Evolutionary conservation across 768 basidiomycete genomes (phyloP).

Genomic region (Floccularia luteovirens): DNA sequence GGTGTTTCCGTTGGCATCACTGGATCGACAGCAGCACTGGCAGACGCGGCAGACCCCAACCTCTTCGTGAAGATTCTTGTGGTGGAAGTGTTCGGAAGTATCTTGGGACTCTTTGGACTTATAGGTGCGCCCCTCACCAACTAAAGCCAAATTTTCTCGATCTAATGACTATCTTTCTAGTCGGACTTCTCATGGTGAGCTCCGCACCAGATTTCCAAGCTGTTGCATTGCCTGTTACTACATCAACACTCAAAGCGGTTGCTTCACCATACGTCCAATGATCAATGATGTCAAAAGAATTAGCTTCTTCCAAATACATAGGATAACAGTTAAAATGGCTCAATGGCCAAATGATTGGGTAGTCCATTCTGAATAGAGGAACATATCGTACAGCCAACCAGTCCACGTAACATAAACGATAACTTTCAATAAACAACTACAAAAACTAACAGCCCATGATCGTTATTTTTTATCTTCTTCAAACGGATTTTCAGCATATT

Average conservation of each 20-base stretch:
- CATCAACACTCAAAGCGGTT: conserved; percentile 23
- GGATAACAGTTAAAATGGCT: too few species aligned
- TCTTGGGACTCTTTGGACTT: conserved; percentile 87
- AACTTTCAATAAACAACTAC: neutral
- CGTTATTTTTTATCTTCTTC: conserved; percentile 35
- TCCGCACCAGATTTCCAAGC: conserved; percentile 51
- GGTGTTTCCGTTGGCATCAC: conserved; percentile 93
- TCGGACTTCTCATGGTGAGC: conserved; percentile 76
- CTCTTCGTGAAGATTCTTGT: conserved; percentile 96
- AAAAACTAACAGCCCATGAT: neutral
- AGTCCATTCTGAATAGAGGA: too few species aligned
- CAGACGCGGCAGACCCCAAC: conserved; percentile 91
- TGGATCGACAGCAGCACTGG: conserved; percentile 90
- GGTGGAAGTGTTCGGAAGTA: conserved; percentile 90
- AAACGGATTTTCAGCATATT: conserved; percentile 72
- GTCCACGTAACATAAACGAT: neutral
- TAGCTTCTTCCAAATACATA: neutral
- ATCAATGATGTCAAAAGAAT: conserved; percentile 2
- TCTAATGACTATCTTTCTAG: conserved; percentile 24
- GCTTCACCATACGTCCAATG: conserved; percentile 32
- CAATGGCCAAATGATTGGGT: too few species aligned
- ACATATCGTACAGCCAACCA: too few species aligned
- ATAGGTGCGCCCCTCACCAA: conserved; percentile 55
- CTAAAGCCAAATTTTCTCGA: neutral
- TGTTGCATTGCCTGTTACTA: conserved; percentile 21